A percentile compares a stretch with the other conserved stretches of the same genome.
These are phyloP conservation scores for Scorias spongiosa DNA, from an alignment of 2,329 filamentous ascomycete species.

Conservation along the genomic window DNA sequence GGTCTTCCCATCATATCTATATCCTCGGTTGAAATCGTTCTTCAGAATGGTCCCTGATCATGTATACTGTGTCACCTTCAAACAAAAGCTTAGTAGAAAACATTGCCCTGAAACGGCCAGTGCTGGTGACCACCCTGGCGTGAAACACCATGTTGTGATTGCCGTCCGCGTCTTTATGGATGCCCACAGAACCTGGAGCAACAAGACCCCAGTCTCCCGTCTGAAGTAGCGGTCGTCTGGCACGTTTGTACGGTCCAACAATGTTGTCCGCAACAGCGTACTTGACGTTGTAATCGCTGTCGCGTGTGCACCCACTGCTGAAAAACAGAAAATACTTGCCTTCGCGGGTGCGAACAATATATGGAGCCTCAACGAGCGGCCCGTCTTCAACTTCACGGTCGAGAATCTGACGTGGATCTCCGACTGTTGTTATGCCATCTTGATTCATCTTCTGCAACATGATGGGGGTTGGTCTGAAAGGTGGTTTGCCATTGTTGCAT, in stretches of 20 bases:
- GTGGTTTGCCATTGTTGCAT: constrained; percentile 17
- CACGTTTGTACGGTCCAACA: constrained; percentile 18
- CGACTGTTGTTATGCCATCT: constrained; percentile 15
- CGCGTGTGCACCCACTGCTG: constrained; percentile 19
- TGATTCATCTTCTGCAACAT: constrained; percentile 18
- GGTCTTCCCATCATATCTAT: no score
- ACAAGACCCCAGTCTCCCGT: constrained; percentile 17
- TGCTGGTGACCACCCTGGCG: constrained; percentile 12
- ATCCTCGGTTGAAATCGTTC: not conserved
- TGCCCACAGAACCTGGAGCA: constrained; percentile 17
- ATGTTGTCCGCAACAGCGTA: constrained; percentile 17
- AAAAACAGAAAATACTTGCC: constrained; percentile 23
- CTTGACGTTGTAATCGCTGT: constrained; percentile 17
- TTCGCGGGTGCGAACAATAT: constrained; percentile 12
- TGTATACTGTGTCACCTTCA: constrained; percentile 8
- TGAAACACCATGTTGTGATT: constrained; percentile 19
- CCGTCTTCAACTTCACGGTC: constrained; percentile 16
- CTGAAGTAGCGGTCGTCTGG: constrained; percentile 10
- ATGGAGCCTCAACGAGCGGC: constrained; percentile 21
- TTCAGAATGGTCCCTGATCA: constrained; percentile 3
- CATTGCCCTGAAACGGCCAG: constrained; percentile 19
- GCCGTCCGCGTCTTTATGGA: constrained; percentile 11
- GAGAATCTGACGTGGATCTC: constrained; percentile 13
- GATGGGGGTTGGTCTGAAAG: constrained; percentile 16
- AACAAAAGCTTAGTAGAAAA: constrained; percentile 16